These are phyloP conservation scores for Blumeria graminis DNA, from an alignment of 2,329 filamentous ascomycete species.

Conservation along the genomic window DNA sequence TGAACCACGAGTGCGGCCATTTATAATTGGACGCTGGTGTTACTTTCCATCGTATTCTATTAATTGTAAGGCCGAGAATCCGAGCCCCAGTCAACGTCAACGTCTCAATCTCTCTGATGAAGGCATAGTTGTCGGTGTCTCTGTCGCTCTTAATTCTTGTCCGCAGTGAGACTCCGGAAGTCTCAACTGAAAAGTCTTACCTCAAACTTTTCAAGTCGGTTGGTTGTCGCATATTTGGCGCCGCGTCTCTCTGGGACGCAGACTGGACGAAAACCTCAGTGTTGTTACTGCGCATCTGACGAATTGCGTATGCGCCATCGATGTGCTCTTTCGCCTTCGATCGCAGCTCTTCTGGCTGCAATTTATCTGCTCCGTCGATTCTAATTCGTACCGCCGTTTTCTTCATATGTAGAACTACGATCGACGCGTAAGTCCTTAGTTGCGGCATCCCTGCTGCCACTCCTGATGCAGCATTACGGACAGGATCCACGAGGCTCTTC, in stretches of 20 bases:
- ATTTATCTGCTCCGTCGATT: not conserved
- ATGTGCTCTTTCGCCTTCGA: not conserved
- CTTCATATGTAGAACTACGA: not conserved
- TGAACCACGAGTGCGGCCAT: not conserved
- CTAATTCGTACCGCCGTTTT: not conserved
- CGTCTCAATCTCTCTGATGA: not conserved
- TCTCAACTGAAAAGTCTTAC: not conserved
- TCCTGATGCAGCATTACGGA: not conserved
- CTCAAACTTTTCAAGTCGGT: not conserved
- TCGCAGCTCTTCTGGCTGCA: too few species aligned
- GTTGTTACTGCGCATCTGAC: not conserved
- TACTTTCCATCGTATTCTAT: not conserved
- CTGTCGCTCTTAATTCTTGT: not conserved
- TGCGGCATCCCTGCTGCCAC: not conserved
- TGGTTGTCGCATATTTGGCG: not conserved
- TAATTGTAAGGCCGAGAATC: not conserved
- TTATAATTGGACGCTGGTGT: not conserved
- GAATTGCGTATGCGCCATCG: not conserved
- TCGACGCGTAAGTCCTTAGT: not conserved
- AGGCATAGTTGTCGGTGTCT: not conserved
- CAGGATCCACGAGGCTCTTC: not conserved
- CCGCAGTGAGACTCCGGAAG: not conserved
- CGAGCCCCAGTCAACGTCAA: not conserved
- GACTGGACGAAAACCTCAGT: not conserved
- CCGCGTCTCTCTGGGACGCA: too few species aligned